phyloP scores from a whole-genome alignment of 1,284 basidiomycete species.

The Melampsora larici-populina region DNA sequence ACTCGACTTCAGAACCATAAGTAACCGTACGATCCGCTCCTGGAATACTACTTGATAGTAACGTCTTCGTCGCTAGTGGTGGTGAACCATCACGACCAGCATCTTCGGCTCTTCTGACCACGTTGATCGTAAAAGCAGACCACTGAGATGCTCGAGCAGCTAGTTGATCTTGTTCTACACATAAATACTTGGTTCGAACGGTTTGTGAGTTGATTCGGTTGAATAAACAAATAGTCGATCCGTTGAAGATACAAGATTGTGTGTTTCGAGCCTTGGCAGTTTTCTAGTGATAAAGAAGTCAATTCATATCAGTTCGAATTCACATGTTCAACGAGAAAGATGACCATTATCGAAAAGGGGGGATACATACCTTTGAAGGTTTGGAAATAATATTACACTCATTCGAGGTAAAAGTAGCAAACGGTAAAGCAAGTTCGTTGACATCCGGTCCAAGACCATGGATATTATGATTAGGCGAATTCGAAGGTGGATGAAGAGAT shows the following conservation, averaged over 20 bases:
- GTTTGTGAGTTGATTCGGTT: slow-evolving; percentile 96
- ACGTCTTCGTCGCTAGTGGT: slow-evolving; percentile 46
- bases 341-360: neutral
- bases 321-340: slow-evolving; percentile 54
- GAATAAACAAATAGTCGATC: slow-evolving; percentile 88
- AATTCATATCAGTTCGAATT: slow-evolving; percentile 68
- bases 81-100: slow-evolving; percentile 46
- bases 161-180: slow-evolving; percentile 75
- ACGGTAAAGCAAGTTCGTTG: slow-evolving; percentile 21
- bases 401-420: slow-evolving; percentile 36
- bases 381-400: slow-evolving; percentile 44
- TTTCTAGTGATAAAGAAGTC: slow-evolving; percentile 87
- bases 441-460: slow-evolving; percentile 47
- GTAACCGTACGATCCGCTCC: slow-evolving; percentile 74
- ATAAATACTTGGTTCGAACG: slow-evolving; percentile 94
- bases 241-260: slow-evolving; percentile 80
- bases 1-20: slow-evolving; percentile 81
- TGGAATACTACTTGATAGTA: slow-evolving; percentile 29
- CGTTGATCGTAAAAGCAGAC: slow-evolving; percentile 87
- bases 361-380: slow-evolving; percentile 28
- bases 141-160: slow-evolving; percentile 81
- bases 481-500: slow-evolving; percentile 48
- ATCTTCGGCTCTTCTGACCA: slow-evolving; percentile 50
- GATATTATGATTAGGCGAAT: slow-evolving; percentile 8
- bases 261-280: slow-evolving; percentile 92